phyloP scores from a whole-genome alignment of 768 basidiomycete species.

The Boletus vinaceobasis region DNA sequence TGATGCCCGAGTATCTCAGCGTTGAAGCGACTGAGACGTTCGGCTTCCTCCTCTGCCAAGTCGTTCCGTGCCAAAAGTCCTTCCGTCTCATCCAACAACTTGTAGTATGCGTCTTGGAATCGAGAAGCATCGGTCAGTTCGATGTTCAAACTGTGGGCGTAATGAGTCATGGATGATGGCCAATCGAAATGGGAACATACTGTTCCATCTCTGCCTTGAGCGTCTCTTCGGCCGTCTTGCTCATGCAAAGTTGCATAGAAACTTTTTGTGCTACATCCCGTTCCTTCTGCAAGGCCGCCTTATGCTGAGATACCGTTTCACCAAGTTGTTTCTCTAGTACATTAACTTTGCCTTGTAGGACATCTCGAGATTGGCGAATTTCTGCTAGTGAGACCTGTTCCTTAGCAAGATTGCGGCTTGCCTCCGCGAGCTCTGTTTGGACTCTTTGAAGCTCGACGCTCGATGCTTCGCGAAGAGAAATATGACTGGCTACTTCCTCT shows the following conservation, averaged over 20 bases:
- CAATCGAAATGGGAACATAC: slow-evolving; percentile 39
- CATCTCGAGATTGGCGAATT: slow-evolving; percentile 18
- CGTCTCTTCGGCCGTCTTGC: slow-evolving; percentile 62
- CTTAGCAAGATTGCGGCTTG: slow-evolving; percentile 18
- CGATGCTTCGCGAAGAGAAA: slow-evolving; percentile 42
- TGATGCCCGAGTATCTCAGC: slow-evolving; percentile 81
- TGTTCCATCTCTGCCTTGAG: slow-evolving; percentile 64
- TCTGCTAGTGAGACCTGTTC: slow-evolving; percentile 20
- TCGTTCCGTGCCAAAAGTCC: slow-evolving; percentile 66
- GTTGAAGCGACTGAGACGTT: slow-evolving; percentile 74
- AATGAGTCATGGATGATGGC: background rate
- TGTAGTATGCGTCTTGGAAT: slow-evolving; percentile 70
- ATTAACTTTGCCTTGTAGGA: slow-evolving; percentile 27
- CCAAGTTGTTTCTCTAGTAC: slow-evolving; percentile 27
- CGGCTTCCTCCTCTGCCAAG: slow-evolving; percentile 77
- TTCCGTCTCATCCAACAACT: slow-evolving; percentile 60
- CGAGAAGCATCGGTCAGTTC: slow-evolving; percentile 60
- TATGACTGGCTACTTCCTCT: slow-evolving; percentile 39
- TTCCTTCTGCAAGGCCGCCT: slow-evolving; percentile 43
- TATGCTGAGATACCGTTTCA: slow-evolving; percentile 33
- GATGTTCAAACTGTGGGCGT: slow-evolving; percentile 34
- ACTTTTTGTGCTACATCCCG: slow-evolving; percentile 46
- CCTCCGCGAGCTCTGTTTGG: slow-evolving; percentile 35
- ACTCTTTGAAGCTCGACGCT: slow-evolving; percentile 39
- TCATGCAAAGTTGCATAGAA: slow-evolving; percentile 48